Conservation (phyloP, 352 stramenopile species). For the Globisporangium abappressorium region DNA sequence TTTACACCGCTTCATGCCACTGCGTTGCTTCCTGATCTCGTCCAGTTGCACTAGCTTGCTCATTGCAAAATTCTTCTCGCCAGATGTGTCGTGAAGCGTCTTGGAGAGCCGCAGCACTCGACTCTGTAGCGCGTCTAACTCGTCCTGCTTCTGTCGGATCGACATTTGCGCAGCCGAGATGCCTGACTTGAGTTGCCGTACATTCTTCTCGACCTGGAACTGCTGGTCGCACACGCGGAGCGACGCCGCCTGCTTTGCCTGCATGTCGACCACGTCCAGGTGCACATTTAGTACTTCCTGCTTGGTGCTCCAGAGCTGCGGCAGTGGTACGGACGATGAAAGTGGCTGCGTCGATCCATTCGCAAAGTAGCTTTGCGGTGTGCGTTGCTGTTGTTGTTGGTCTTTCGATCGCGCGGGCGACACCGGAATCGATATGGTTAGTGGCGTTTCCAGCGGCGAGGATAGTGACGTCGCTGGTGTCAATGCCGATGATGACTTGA, state of each 20-base stretch:
- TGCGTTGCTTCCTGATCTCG: slow-evolving; percentile 33
- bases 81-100: slow-evolving; percentile 31
- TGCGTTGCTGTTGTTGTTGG: not conserved
- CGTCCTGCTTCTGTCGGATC: slow-evolving; percentile 45
- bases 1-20: slow-evolving; percentile 24
- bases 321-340: slow-evolving; percentile 24
- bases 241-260: slow-evolving; percentile 38
- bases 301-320: slow-evolving; percentile 31
- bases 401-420: not conserved
- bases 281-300: slow-evolving; percentile 46
- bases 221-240: slow-evolving; percentile 56
- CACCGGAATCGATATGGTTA: slow-evolving; percentile 9
- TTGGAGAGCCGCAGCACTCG: slow-evolving; percentile 46
- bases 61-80: slow-evolving; percentile 42
- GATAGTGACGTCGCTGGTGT: not conserved
- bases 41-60: slow-evolving; percentile 38
- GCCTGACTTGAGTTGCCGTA: slow-evolving; percentile 45
- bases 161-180: slow-evolving; percentile 34
- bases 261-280: slow-evolving; percentile 49
- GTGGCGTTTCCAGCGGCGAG: not conserved
- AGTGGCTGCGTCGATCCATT: not conserved
- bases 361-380: not conserved
- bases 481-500: not conserved
- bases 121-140: slow-evolving; percentile 43
- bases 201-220: slow-evolving; percentile 47